Percentiles rank a stretch among this genome's conserved stretches.
Evolutionary conservation across 805 yeast genomes (phyloP).

Genomic region (Wickerhamomyces alni): DNA sequence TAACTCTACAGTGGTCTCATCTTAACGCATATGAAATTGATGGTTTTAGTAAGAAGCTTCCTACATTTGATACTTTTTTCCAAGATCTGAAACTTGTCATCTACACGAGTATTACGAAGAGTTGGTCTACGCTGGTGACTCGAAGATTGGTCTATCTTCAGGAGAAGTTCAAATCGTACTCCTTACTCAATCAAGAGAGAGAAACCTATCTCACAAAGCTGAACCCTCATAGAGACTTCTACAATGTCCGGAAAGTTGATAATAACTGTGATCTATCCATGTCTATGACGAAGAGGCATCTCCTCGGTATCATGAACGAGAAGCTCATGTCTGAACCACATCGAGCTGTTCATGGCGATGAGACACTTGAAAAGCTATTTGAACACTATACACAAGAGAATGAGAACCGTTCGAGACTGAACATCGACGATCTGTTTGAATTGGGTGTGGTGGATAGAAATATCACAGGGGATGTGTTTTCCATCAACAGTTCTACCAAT

Average conservation of each 20-base stretch:
- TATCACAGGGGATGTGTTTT: constrained; percentile 19
- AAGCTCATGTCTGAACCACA: constrained; percentile 30
- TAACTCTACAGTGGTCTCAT: neutral
- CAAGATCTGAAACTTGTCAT: constrained; percentile 24
- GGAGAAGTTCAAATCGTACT: constrained; percentile 31
- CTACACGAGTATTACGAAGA: constrained; percentile 9
- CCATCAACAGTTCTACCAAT: constrained; percentile 16
- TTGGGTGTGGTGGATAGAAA: constrained; percentile 22
- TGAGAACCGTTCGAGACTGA: constrained; percentile 21
- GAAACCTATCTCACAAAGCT: constrained; percentile 30
- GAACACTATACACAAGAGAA: constrained; percentile 24
- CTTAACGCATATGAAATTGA: constrained; percentile 22
- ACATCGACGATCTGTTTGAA: constrained; percentile 25
- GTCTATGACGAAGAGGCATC: constrained; percentile 95
- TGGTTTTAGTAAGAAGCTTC: constrained; percentile 16
- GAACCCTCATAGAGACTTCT: constrained; percentile 37
- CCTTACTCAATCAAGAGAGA: constrained; percentile 27
- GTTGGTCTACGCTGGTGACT: constrained; percentile 13
- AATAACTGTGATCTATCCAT: constrained; percentile 97
- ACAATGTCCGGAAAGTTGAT: constrained; percentile 38
- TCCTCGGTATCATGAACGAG: constrained; percentile 31
- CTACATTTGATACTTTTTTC: constrained; percentile 25
- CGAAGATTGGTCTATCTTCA: constrained; percentile 26
- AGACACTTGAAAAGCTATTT: constrained; percentile 21
- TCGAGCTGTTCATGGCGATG: constrained; percentile 25